phyloP scores from a whole-genome alignment of 2,329 filamentous ascomycete genomes.

The Pseudocercospora crystallina region DNA sequence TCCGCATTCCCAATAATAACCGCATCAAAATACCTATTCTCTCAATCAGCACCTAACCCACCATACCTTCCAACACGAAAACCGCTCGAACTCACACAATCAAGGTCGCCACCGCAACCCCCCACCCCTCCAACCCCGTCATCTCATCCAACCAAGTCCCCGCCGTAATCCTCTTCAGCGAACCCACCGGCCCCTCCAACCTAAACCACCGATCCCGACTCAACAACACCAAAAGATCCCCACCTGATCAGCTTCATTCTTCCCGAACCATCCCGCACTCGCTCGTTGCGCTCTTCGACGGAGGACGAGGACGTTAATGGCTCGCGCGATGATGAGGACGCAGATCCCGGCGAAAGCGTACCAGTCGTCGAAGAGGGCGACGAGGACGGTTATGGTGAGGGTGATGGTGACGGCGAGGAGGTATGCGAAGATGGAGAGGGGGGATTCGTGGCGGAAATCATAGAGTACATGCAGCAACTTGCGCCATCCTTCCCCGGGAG shows the following conservation, averaged over 20 bases:
- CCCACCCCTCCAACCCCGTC: slow-evolving; percentile 52
- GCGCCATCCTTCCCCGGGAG: background rate
- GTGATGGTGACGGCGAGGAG: slow-evolving; percentile 16
- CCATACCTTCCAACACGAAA: no score
- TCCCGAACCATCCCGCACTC: slow-evolving; percentile 32
- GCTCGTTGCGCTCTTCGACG: slow-evolving; percentile 46
- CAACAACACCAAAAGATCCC: slow-evolving; percentile 56
- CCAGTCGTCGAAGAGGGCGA: slow-evolving; percentile 25
- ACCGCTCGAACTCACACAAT: slow-evolving; percentile 40
- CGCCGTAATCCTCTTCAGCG: slow-evolving; percentile 61
- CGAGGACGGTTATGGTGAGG: slow-evolving; percentile 7
- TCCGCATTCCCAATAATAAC: slow-evolving; percentile 57
- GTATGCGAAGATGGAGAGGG: slow-evolving; percentile 5
- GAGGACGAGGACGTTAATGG: slow-evolving; percentile 59
- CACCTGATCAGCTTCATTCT: slow-evolving; percentile 34
- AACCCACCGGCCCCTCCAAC: slow-evolving; percentile 55
- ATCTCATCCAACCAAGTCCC: slow-evolving; percentile 57
- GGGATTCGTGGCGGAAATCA: background rate
- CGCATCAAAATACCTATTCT: slow-evolving; percentile 49
- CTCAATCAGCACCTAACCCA: slow-evolving; percentile 30
- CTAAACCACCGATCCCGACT: slow-evolving; percentile 53
- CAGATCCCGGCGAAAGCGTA: slow-evolving; percentile 52
- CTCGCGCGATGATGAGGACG: slow-evolving; percentile 54
- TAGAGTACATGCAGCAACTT: slow-evolving; percentile 1
- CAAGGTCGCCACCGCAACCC: slow-evolving; percentile 56